Percentiles rank a stretch among this genome's conserved stretches.
Evolutionary conservation across 2,329 filamentous ascomycete genomes (phyloP).

Genomic region (Colletotrichum costaricense): DNA sequence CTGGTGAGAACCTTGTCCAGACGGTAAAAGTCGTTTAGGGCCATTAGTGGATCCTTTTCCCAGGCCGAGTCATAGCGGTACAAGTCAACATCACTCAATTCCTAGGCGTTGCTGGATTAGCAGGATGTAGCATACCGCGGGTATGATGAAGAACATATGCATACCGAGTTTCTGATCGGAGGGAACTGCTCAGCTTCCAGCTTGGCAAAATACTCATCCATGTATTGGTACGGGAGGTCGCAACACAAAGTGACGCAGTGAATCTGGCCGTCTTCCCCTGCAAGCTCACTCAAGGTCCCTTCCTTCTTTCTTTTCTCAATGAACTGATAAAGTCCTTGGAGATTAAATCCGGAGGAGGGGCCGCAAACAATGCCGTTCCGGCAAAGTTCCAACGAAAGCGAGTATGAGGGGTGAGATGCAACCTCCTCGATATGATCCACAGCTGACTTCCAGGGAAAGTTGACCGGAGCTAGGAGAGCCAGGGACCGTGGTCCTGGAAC

Average conservation of each 20-base stretch:
- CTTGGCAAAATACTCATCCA: conserved; percentile 69
- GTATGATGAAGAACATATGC: background rate
- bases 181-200: conserved; percentile 60
- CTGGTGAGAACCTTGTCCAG: background rate
- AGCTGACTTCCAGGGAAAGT: conserved; percentile 68
- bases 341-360: conserved; percentile 70
- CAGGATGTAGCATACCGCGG: too few species aligned
- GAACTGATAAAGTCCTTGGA: conserved; percentile 63
- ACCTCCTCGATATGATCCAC: conserved; percentile 69
- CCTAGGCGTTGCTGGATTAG: conserved; percentile 42
- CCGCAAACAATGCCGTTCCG: conserved; percentile 69
- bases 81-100: conserved; percentile 59
- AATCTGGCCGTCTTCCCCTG: conserved; percentile 56
- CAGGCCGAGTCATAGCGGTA: conserved; percentile 67
- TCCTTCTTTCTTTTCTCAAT: conserved; percentile 59
- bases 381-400: conserved; percentile 63
- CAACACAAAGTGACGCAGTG: conserved; percentile 71
- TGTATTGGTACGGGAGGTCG: conserved; percentile 72
- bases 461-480: conserved; percentile 58
- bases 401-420: conserved; percentile 64
- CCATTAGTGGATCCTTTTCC: conserved; percentile 56
- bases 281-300: conserved; percentile 55
- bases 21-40: conserved; percentile 42
- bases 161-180: conserved; percentile 55
- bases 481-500: conserved; percentile 69